phyloP scores from a whole-genome alignment of 2,329 filamentous ascomycete genomes.

The Nemania diffusa region DNA sequence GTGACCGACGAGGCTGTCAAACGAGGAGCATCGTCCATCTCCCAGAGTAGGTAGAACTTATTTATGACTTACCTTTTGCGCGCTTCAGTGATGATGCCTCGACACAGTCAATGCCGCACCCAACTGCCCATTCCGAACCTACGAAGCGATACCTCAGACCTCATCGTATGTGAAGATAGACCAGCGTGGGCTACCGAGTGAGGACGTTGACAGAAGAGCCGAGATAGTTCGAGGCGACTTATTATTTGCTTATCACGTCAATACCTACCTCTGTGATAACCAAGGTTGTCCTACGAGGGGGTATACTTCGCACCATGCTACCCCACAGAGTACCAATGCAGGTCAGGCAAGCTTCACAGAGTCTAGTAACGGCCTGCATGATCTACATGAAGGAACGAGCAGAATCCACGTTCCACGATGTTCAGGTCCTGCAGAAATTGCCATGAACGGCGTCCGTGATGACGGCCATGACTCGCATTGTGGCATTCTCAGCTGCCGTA shows the following conservation, averaged over 20 bases:
- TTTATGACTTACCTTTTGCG: not conserved
- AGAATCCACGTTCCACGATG: slow-evolving; percentile 26
- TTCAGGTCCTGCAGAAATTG: slow-evolving; percentile 31
- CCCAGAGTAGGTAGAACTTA: not conserved
- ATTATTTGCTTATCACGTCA: slow-evolving; percentile 12
- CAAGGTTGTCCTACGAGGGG: slow-evolving; percentile 13
- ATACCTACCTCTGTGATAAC: slow-evolving; percentile 5
- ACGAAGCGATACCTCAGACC: slow-evolving; percentile 1
- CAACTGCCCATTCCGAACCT: not conserved
- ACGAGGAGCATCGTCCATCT: not conserved
- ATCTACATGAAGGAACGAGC: slow-evolving; percentile 24
- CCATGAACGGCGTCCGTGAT: slow-evolving; percentile 21
- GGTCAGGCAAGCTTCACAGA: slow-evolving; percentile 41
- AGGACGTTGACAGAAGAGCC: slow-evolving; percentile 16
- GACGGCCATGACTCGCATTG: slow-evolving; percentile 29
- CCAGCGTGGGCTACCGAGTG: slow-evolving; percentile 11
- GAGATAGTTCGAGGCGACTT: slow-evolving; percentile 5
- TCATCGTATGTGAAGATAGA: slow-evolving; percentile 14
- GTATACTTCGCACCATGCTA: slow-evolving; percentile 33
- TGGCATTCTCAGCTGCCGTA: slow-evolving; percentile 33
- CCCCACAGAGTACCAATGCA: slow-evolving; percentile 46
- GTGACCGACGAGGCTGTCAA: slow-evolving; percentile 15
- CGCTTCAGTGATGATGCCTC: not conserved
- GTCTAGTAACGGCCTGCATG: slow-evolving; percentile 31
- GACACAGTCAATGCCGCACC: slow-evolving; percentile 11